Percentiles rank a stretch among this genome's conserved stretches.
Conservation (phyloP, 306 rosid genomes). For the Rubus idaeus region DNA sequence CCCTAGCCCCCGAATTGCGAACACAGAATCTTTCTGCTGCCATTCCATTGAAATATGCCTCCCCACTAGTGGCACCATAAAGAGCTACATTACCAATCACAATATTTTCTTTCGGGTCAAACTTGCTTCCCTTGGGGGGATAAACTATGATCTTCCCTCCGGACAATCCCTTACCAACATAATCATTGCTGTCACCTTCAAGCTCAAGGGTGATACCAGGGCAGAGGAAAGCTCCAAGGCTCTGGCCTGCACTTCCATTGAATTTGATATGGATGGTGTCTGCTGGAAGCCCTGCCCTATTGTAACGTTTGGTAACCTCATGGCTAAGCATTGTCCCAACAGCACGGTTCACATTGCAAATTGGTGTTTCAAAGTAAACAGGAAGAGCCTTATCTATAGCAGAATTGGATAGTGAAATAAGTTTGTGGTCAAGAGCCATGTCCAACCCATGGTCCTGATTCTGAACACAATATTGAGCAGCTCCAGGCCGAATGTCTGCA, state of each 20-base stretch:
- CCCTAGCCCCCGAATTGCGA: conserved; percentile 94
- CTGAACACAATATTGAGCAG: conserved; percentile 89
- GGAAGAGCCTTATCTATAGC: conserved; percentile 89
- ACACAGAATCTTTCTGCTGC: conserved; percentile 99
- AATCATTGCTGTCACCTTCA: conserved; percentile 98
- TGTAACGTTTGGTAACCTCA: conserved; percentile 86
- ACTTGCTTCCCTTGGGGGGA: conserved; percentile 81
- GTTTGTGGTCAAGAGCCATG: conserved; percentile 85
- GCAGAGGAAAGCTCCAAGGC: conserved; percentile 98
- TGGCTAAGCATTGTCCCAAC: conserved; percentile 99
- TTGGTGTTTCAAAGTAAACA: conserved; percentile 78
- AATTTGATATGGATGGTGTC: conserved; percentile 87
- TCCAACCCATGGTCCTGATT: conserved; percentile 95
- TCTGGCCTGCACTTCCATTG: conserved; percentile 94
- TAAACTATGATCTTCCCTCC: conserved; percentile 93
- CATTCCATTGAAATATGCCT: conserved; percentile 99
- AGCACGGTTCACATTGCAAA: conserved; percentile 79
- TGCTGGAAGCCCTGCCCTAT: conserved; percentile 80
- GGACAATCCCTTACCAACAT: conserved; percentile 93
- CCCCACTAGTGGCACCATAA: conserved; percentile 91
- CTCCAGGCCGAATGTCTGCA: conserved; percentile 87
- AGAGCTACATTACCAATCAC: conserved; percentile 95
- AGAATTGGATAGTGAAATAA: conserved; percentile 63
- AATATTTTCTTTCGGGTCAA: conserved; percentile 91
- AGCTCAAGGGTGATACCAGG: conserved; percentile 92